These are phyloP conservation scores for Apostasia shenzhenica DNA, from an alignment of 106 monocot species.

Conservation along the genomic window DNA sequence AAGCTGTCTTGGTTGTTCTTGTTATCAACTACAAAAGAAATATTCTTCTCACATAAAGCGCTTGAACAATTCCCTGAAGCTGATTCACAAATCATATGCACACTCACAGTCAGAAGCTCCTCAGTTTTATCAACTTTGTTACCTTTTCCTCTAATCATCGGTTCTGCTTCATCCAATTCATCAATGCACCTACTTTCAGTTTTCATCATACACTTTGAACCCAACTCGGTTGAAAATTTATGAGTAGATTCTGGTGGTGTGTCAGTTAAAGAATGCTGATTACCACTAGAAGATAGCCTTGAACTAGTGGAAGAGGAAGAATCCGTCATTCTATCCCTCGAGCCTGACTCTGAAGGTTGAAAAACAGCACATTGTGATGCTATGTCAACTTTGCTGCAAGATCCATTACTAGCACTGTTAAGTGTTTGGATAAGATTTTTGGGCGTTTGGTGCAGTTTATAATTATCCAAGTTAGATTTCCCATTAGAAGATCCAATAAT, in stretches of 20 bases:
- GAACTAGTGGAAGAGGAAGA: constrained; percentile 7
- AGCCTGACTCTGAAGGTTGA: not conserved
- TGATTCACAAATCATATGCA: constrained; percentile 1
- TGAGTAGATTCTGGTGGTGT: constrained; percentile 30
- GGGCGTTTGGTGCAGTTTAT: constrained; percentile 8
- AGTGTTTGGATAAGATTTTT: constrained; percentile 7
- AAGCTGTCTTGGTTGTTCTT: constrained; percentile 12
- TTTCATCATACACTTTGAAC: constrained; percentile 16
- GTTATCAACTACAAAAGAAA: constrained; percentile 12
- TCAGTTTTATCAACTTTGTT: not conserved
- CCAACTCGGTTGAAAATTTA: constrained; percentile 29
- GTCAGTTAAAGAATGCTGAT: constrained; percentile 43
- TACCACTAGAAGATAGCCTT: constrained; percentile 7
- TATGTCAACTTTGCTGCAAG: not conserved
- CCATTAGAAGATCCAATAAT: constrained; percentile 10
- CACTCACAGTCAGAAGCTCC: constrained; percentile 3
- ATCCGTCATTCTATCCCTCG: constrained; percentile 15
- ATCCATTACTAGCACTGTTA: not conserved
- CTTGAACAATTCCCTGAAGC: constrained; percentile 13
- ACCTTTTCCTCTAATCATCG: not conserved
- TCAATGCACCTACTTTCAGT: constrained; percentile 30
- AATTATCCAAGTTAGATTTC: constrained; percentile 12
- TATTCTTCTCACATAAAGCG: constrained; percentile 5
- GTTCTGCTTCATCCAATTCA: constrained; percentile 9
- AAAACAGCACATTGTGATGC: not conserved